phyloP scores from a whole-genome alignment of 441 rosid species.

The Codiaeum variegatum region DNA sequence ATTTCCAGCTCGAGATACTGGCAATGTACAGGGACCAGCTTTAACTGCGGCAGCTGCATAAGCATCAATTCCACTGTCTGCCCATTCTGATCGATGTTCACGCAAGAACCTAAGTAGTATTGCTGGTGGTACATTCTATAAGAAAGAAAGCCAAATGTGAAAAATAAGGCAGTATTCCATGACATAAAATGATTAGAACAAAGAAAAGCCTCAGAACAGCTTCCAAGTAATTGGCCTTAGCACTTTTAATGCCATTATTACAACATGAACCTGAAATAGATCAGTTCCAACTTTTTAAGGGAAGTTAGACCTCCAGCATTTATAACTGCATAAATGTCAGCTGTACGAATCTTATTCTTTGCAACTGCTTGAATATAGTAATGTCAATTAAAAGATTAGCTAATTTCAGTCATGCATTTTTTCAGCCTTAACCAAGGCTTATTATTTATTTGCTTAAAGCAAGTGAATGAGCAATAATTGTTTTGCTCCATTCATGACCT shows the following conservation, averaged over 20 bases:
- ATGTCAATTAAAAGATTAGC: background rate
- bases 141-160: background rate
- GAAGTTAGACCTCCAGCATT: background rate
- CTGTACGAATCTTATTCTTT: background rate
- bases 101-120: slow-evolving; percentile 88
- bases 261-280: background rate
- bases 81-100: slow-evolving; percentile 99
- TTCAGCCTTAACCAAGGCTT: background rate
- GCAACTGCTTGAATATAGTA: background rate
- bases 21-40: slow-evolving; percentile 76
- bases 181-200: background rate
- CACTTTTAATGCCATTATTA: too few species aligned
- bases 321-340: background rate
- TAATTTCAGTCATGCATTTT: background rate
- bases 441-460: background rate
- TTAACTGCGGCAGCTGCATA: slow-evolving; percentile 91
- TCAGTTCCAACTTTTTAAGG: background rate
- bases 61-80: slow-evolving; percentile 92
- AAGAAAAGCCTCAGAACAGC: background rate
- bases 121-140: slow-evolving; percentile 89
- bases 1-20: slow-evolving; percentile 63
- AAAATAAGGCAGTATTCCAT: background rate
- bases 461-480: background rate
- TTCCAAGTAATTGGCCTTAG: background rate
- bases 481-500: background rate